Evolutionary conservation across 495 filamentous ascomycete genomes (phyloP).

Genomic region (Talaromyces thailandensis): DNA sequence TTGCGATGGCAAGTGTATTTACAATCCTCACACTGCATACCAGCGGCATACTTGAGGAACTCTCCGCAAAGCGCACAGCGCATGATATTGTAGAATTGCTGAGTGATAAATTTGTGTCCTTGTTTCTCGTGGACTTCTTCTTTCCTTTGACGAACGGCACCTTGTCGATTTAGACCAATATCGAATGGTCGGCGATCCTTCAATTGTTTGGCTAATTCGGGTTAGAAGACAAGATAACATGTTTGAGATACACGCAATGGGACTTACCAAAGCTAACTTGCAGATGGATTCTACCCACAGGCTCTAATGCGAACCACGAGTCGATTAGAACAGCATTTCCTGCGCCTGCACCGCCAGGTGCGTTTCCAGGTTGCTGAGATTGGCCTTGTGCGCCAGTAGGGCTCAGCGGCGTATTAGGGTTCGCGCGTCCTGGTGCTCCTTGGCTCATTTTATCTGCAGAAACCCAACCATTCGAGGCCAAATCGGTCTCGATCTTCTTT

Average conservation of each 20-base stretch:
- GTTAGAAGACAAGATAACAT: constrained; percentile 30
- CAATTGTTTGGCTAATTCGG: constrained; percentile 50
- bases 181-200: constrained; percentile 67
- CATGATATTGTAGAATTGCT: constrained; percentile 99
- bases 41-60: constrained; percentile 95
- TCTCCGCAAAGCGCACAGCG: constrained; percentile 97
- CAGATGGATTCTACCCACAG: constrained; percentile 79
- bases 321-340: constrained; percentile 65
- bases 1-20: constrained; percentile 98
- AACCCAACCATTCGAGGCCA: constrained; percentile 87
- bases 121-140: constrained; percentile 97
- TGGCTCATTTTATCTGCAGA: constrained; percentile 89
- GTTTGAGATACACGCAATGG: neutral
- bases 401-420: constrained; percentile 33
- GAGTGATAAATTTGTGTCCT: constrained; percentile 94
- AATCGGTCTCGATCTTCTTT: constrained; percentile 93
- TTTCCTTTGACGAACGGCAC: constrained; percentile 92
- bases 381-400: constrained; percentile 18
- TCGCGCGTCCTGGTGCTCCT: constrained; percentile 28
- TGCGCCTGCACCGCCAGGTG: constrained; percentile 29
- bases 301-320: constrained; percentile 94
- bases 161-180: constrained; percentile 84
- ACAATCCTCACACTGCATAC: constrained; percentile 99
- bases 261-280: constrained; percentile 77
- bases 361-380: constrained; percentile 7